phyloP scores from a whole-genome alignment of 2,329 filamentous ascomycete genomes.

The Neonectria ditissima region DNA sequence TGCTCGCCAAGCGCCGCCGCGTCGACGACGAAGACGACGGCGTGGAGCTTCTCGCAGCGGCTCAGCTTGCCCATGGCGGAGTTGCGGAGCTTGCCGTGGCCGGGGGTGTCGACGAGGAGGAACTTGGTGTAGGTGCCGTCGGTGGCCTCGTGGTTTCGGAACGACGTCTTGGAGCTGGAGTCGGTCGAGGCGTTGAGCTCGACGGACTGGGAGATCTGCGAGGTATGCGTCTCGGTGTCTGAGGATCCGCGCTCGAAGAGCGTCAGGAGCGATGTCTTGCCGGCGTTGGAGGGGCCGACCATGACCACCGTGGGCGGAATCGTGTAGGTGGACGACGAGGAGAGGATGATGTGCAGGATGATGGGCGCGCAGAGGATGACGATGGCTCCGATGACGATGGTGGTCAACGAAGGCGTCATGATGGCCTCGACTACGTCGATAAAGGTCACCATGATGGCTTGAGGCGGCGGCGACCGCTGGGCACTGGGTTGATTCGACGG shows the following conservation, averaged over 20 bases:
- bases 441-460: constrained; percentile 53
- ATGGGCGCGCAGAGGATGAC: constrained; percentile 80
- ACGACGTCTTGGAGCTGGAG: constrained; percentile 57
- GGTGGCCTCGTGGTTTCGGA: constrained; percentile 67
- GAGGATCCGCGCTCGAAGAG: constrained; percentile 70
- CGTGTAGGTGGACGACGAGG: constrained; percentile 73
- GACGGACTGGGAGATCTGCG: constrained; percentile 62
- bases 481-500: constrained; percentile 18
- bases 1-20: constrained; percentile 74
- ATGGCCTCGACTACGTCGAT: constrained; percentile 61
- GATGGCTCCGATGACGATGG: constrained; percentile 76
- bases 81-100: constrained; percentile 91
- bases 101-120: constrained; percentile 87
- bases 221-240: constrained; percentile 65
- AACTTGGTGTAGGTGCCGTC: constrained; percentile 74
- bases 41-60: constrained; percentile 66
- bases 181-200: constrained; percentile 67
- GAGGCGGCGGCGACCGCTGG: constrained; percentile 27
- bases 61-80: constrained; percentile 68
- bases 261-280: constrained; percentile 91
- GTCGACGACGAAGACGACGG: constrained; percentile 90
- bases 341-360: constrained; percentile 80
- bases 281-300: constrained; percentile 82
- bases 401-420: constrained; percentile 69
- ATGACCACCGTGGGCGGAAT: constrained; percentile 82